phyloP scores from a whole-genome alignment of 2,329 filamentous ascomycete species.

The Cordyceps cicadae region DNA sequence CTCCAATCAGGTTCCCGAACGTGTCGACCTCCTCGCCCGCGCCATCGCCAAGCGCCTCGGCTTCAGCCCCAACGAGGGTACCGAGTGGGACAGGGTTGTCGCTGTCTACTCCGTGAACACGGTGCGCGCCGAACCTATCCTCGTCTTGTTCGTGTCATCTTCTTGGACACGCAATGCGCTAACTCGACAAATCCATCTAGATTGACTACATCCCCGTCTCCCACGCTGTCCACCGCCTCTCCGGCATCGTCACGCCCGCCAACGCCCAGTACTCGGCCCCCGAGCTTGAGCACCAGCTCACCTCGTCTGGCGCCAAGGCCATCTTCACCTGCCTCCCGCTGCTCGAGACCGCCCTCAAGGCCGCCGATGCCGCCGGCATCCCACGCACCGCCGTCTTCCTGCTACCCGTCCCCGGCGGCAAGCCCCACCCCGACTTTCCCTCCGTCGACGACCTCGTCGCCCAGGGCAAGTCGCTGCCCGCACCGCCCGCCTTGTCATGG shows the following conservation, averaged over 20 bases:
- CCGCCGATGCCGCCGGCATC: conserved; percentile 55
- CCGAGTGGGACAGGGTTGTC: conserved; percentile 75
- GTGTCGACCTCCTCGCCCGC: conserved; percentile 59
- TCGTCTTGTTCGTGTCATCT: no score
- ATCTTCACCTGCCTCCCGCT: conserved; percentile 65
- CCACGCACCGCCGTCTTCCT: conserved; percentile 59
- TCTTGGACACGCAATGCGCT: background rate
- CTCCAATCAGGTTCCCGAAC: conserved; percentile 52
- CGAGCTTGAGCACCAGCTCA: conserved; percentile 65
- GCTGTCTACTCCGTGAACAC: conserved; percentile 75
- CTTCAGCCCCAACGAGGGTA: conserved; percentile 60
- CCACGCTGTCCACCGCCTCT: conserved; percentile 66
- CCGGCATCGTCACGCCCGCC: conserved; percentile 65
- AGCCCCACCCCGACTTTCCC: conserved; percentile 45
- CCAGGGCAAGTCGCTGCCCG: conserved; percentile 47
- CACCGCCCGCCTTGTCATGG: conserved; percentile 51
- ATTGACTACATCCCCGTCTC: conserved; percentile 67
- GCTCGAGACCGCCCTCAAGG: conserved; percentile 54
- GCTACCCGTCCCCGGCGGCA: conserved; percentile 55
- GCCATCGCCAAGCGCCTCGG: conserved; percentile 62
- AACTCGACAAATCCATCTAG: conserved; percentile 26
- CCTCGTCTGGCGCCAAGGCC: conserved; percentile 58
- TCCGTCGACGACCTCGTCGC: conserved; percentile 59
- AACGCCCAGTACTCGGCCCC: conserved; percentile 64
- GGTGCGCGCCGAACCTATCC: conserved; percentile 30